Evolutionary conservation across 805 yeast species (phyloP), one percentile per base, ranked within the genome.

Genomic region (Torulaspora franciscae): DNA sequence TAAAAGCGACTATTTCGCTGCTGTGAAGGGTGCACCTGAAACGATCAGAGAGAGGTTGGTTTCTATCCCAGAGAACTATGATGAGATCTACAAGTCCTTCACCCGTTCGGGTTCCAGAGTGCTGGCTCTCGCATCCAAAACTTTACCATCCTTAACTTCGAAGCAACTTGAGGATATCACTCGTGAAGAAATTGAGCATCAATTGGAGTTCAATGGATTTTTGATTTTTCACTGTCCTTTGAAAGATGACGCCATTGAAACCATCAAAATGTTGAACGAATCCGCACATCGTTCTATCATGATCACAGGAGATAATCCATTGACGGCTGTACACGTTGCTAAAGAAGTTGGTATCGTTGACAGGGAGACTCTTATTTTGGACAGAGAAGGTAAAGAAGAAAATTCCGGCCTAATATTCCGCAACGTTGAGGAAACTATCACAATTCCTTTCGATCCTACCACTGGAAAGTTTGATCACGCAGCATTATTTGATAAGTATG

Each of bases 271-370:
- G 97, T 75, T 93, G 67, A 91, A 88, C 67, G 95, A 88, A 62
- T 89, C 97, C 1, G 80, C 91, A 43, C 99, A 93, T 66, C 88
- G 99, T 64, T 86, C 88, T 64, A 80, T 93, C 34, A 93, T 93
- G 99, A 93, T 93, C 56, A 93, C 99, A 39, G 99, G 99, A 74
- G 99, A 93, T 69, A 93, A 91, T 67, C 97, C 99, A 32, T 77
- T 93, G 62, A 93, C 99, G 54, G 99, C 99, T 26, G 93, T 93
- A 49, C 97, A 91, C 64, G 99, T 93, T 56, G 98, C 98, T 17
- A 81, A 82, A 57, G 95, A 88, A 67, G 98, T 93, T 48, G 83
- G 74, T 14, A 93, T 93, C 60, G 83, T 89, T 48, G 85, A 84
- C 40, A 81, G 88, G 55, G 88, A 84, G 42, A 86, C 85, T 30